Percentiles rank a stretch among this genome's conserved stretches.
phyloP scores from a whole-genome alignment of 2,329 filamentous ascomycete species.

The Tolypocladium amazonense region DNA sequence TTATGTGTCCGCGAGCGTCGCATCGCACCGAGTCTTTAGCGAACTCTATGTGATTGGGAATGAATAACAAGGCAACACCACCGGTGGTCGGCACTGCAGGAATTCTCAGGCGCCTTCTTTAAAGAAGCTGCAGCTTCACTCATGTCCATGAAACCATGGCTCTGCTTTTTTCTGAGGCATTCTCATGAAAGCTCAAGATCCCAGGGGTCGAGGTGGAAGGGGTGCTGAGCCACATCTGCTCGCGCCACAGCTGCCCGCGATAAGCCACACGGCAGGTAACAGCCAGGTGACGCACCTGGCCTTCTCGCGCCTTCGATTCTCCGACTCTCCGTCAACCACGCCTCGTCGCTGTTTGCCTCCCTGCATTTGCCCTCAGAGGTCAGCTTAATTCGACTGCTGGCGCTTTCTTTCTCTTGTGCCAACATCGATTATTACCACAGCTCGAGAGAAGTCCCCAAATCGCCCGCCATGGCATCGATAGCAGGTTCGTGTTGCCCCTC shows the following conservation, averaged over 20 bases:
- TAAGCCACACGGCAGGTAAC: not conserved
- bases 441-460: not conserved
- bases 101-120: not conserved
- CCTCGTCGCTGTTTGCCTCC: not conserved
- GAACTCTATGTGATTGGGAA: not conserved
- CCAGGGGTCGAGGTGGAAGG: not conserved
- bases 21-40: too few relatives aligned
- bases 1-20: too few relatives aligned
- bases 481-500: slow-evolving; percentile 31
- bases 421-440: not conserved
- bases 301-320: not conserved
- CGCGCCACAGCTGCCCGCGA: not conserved
- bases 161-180: too few relatives aligned
- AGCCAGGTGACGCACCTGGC: not conserved
- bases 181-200: not conserved
- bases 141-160: not conserved
- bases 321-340: not conserved
- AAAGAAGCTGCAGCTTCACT: not conserved
- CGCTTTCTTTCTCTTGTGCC: not conserved
- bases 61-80: not conserved
- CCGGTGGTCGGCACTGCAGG: not conserved
- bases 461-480: slow-evolving; percentile 40
- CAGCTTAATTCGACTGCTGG: slow-evolving; percentile 4
- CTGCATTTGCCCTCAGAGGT: not conserved
- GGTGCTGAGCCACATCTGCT: not conserved